These are phyloP conservation scores for Candida peoriensis DNA, from an alignment of 805 yeast genomes.

Conservation along the genomic window DNA sequence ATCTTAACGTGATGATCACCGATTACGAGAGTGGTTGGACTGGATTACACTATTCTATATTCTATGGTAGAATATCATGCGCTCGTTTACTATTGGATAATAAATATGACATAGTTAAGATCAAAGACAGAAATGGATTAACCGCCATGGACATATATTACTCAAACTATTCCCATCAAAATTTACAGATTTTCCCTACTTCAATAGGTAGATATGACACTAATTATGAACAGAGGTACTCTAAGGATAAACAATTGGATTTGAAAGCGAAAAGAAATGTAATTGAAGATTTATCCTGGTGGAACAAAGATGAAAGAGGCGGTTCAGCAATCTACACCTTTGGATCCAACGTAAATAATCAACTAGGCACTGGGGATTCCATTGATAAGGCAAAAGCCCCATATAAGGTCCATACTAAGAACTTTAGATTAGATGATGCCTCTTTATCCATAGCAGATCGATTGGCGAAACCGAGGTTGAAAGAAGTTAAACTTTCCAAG, in stretches of 20 bases:
- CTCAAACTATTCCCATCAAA: constrained; percentile 33
- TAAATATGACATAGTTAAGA: constrained; percentile 35
- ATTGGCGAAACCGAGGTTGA: constrained; percentile 39
- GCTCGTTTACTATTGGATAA: constrained; percentile 39
- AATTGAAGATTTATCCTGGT: constrained; percentile 28
- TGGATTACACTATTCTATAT: constrained; percentile 66
- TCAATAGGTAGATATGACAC: constrained; percentile 28
- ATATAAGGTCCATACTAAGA: constrained; percentile 30
- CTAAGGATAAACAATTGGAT: neutral
- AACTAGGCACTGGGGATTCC: constrained; percentile 63
- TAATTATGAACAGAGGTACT: constrained; percentile 15
- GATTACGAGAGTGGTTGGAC: constrained; percentile 84
- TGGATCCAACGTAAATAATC: constrained; percentile 60
- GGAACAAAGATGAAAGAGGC: constrained; percentile 38
- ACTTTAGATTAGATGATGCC: constrained; percentile 9
- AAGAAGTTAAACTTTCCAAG: constrained; percentile 49
- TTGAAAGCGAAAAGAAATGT: constrained; percentile 2
- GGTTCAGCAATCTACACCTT: constrained; percentile 56
- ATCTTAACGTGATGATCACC: constrained; percentile 37
- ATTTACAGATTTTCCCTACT: constrained; percentile 38
- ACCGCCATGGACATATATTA: constrained; percentile 65
- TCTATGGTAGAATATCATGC: constrained; percentile 49
- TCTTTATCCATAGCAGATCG: constrained; percentile 21
- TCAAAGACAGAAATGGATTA: constrained; percentile 64
- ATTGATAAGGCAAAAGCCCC: constrained; percentile 42